Percentiles rank a stretch among this genome's conserved stretches.
These are phyloP conservation scores for Podospora comata DNA, from an alignment of 495 filamentous ascomycete genomes.

Conservation along the genomic window DNA sequence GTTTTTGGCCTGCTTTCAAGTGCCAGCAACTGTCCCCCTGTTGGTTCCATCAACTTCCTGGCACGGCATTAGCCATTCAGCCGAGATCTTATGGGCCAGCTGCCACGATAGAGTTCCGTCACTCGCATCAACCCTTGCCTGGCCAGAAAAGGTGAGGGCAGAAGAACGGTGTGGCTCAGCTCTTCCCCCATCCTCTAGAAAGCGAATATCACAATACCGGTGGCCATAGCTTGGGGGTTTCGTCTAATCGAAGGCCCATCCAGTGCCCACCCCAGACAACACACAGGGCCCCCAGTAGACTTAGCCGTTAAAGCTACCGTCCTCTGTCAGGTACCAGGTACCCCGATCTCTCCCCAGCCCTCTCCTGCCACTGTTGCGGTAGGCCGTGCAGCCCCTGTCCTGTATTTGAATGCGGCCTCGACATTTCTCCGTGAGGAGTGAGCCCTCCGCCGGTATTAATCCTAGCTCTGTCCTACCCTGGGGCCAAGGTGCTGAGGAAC, in stretches of 20 bases:
- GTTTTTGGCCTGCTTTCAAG: constrained; percentile 32
- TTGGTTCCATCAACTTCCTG: constrained; percentile 46
- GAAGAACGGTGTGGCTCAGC: constrained; percentile 49
- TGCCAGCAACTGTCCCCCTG: constrained; percentile 38
- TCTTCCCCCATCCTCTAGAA: constrained; percentile 35
- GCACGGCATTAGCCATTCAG: constrained; percentile 56
- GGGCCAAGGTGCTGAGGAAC: constrained; percentile 43
- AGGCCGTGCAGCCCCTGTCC: constrained; percentile 44
- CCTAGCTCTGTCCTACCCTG: constrained; percentile 47
- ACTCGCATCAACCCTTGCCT: constrained; percentile 29
- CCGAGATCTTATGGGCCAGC: constrained; percentile 46
- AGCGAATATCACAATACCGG: constrained; percentile 39
- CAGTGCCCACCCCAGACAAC: constrained; percentile 28
- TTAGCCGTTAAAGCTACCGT: constrained; percentile 33
- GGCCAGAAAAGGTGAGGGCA: constrained; percentile 14
- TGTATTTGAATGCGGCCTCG: constrained; percentile 48
- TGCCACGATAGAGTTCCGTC: constrained; percentile 42
- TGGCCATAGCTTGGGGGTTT: constrained; percentile 41
- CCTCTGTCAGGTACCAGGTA: constrained; percentile 42
- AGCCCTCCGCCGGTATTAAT: constrained; percentile 50
- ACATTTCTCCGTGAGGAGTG: constrained; percentile 47
- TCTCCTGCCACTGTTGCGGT: constrained; percentile 29
- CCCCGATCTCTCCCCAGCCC: constrained; percentile 21
- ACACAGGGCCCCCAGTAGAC: constrained; percentile 28
- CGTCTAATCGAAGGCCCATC: constrained; percentile 36